Conservation (phyloP, 441 rosid species). For the Arabidopsis lyrata region DNA sequence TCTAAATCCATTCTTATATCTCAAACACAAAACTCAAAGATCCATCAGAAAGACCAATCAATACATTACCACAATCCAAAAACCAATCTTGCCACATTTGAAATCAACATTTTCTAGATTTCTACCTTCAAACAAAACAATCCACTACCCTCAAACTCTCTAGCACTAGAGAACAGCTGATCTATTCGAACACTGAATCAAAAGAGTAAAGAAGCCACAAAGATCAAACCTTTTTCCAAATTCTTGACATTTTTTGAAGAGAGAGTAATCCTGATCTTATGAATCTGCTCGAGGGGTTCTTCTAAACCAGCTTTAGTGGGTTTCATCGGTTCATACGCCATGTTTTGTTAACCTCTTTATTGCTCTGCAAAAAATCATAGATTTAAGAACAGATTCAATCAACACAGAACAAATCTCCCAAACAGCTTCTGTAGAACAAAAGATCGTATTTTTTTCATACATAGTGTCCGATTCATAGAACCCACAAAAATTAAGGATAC, state of each 20-base stretch:
- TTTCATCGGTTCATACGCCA: constrained; percentile 57
- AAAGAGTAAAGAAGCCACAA: neutral
- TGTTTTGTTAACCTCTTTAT: constrained; percentile 23
- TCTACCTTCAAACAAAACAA: neutral
- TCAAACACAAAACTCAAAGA: neutral
- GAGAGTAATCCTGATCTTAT: constrained; percentile 58
- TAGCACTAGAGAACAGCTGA: neutral
- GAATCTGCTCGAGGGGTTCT: constrained; percentile 52
- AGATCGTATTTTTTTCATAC: too few species aligned
- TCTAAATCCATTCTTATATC: neutral
- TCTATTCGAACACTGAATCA: neutral
- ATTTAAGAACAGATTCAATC: neutral
- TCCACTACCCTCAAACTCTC: neutral
- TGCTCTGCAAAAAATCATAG: constrained; percentile 5
- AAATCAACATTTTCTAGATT: neutral
- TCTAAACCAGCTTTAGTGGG: constrained; percentile 58
- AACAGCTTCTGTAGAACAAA: neutral
- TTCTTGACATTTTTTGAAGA: constrained; percentile 63
- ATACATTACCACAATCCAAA: neutral
- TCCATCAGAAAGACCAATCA: neutral
- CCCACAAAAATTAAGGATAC: neutral
- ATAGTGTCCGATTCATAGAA: too few species aligned
- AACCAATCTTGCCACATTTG: neutral
- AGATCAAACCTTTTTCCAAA: constrained; percentile 50
- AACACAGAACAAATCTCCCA: neutral